These are phyloP conservation scores for Pistacia integerrima DNA, from an alignment of 345 rosid species.

Conservation along the genomic window DNA sequence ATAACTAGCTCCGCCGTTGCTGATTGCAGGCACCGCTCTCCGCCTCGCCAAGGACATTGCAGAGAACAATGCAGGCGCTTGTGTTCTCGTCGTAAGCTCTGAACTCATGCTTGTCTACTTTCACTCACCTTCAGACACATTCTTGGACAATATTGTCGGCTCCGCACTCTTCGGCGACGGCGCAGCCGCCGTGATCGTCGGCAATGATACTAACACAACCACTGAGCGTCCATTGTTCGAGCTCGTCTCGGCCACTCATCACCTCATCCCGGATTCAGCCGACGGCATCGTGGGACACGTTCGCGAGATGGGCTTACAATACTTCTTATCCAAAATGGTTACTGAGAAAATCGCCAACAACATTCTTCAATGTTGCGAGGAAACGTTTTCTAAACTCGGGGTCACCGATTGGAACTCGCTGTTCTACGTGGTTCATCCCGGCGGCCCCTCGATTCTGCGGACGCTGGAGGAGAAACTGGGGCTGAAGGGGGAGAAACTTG, in stretches of 20 bases:
- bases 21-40: background rate
- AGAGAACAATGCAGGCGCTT: background rate
- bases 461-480: background rate
- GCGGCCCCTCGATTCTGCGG: conserved; percentile 6
- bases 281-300: background rate
- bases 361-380: conserved; percentile 3
- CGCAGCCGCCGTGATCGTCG: background rate
- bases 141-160: background rate
- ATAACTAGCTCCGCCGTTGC: too few species aligned
- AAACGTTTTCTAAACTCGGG: conserved; percentile 1
- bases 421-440: conserved; percentile 13
- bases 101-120: background rate
- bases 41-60: conserved; percentile 9
- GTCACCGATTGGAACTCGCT: conserved; percentile 3
- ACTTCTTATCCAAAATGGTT: background rate
- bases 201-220: background rate
- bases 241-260: background rate
- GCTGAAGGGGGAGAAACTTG: background rate
- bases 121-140: background rate
- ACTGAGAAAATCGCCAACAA: background rate
- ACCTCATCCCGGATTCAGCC: background rate
- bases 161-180: background rate
- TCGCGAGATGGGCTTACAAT: background rate
- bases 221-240: conserved; percentile 7
- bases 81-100: conserved; percentile 5